Evolutionary conservation across 176 grass and related monocot species (phyloP), one percentile per base, ranked within the genome.

Genomic region (Luzula sylvatica): DNA sequence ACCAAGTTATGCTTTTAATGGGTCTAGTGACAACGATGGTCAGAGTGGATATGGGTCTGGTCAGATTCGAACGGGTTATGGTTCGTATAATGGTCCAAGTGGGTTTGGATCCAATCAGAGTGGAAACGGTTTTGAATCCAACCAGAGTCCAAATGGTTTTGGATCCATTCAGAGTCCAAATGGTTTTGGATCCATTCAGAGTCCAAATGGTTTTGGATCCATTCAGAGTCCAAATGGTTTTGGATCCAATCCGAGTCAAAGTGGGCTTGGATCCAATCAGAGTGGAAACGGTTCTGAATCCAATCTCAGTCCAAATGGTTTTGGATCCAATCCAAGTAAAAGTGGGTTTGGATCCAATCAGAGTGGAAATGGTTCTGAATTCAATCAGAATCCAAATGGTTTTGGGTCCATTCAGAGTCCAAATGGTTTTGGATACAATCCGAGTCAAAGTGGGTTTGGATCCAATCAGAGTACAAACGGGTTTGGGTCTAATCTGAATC

Each of bases 21-120:
- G 14, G 23, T 5, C 7, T 22, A 28, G 35, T 58, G 24, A 40
- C 38, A 49, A 56, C 39, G 38, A 56, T 46, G 42, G 18, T 68
- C n/a, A 38, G 23, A 12, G 15, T 65, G 35, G 47, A 38, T 15
- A 39, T 68, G 18, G 24, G 44, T 57, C 44, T 66, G 38, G 50
- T 11, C 57, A 67, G 68, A 0, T 11, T 55, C 39, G 9, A 21
- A 73, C 23, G 26, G 50, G n/a, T n/a, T n/a, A n/a, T 54, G 48
- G 22, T n/a, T 9, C 40, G 14, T 62, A 30, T 56, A 30, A 63
- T 40, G 42, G 16, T 26, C 74, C 46, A 29, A 71, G n/a, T 65
- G 69, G 27, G 44, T 69, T 46, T 12, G 39, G n/a, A 23, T 68
- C 39, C 57, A 28, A 38, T 60, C 43, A 17, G 22, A 21, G 30